Evolutionary conservation across 1,139 yeast genomes (phyloP), one percentile per base, ranked within the genome.

Genomic region (Meyerozyma smithsonii): DNA sequence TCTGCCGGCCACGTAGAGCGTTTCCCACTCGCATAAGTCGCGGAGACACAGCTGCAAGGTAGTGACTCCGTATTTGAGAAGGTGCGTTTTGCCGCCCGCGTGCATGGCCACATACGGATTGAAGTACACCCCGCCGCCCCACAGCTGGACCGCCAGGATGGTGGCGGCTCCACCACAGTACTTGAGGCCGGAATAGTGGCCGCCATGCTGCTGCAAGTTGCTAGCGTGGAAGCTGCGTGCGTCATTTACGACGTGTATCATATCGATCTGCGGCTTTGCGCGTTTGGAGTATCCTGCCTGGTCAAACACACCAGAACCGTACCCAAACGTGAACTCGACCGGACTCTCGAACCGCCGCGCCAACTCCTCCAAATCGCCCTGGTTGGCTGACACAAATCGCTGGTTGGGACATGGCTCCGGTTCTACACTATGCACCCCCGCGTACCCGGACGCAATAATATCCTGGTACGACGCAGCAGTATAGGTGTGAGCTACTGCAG

Each of bases 41-140:
- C 66, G 67, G 34, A 82, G 60, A 32, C 88, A 62, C 4, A 73
- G 72, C 28, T 77, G 74, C 44, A 77, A 68, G 3, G 87, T 79
- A 1, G 88, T 82, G 11, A 89, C 82, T 4, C 99, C 99, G 57
- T 92, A 92, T 56, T 92, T 92, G 37, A 92, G 78, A 48, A 78
- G 66, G 4, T 33, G 30, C 15, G 35, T 37, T 37, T 76, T 67
- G 12, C 56, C 47, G 20, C 46, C 39, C 18, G 81, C 81, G 38
- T 74, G 71, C 43, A 90, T 69, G 35, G 74, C 72, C 4, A 86
- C 87, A 60, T 77, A 92, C 3, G 99, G 97, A 56, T 92, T 94
- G 66, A 88, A 94, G 59, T 90, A 94, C 4, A 92, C 83, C 3
- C 97, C 97, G 0, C 94, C 92, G 1, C 96, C 97, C n/a, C 78